A percentile compares a stretch with the other conserved stretches of the same genome.
Evolutionary conservation across 345 rosid species (phyloP).

Genomic region (Cardamine occulta): DNA sequence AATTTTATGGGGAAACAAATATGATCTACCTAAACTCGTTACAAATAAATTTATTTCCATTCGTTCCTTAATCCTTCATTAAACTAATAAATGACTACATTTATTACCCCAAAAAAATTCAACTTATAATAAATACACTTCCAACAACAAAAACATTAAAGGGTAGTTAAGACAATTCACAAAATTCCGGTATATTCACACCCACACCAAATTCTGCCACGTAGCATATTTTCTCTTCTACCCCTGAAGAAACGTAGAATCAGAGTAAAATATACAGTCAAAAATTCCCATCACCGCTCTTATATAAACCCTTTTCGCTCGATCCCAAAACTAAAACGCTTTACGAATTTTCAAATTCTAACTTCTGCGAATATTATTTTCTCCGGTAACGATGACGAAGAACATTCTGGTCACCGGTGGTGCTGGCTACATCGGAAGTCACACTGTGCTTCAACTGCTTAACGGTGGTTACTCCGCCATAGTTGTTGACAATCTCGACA

Average conservation of each 20-base stretch:
- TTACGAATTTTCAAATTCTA: background rate
- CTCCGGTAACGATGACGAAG: conserved; percentile 43
- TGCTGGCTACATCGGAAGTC: conserved; percentile 94
- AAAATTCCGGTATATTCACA: conserved; percentile 31
- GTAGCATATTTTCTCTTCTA: background rate
- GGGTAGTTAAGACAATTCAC: background rate
- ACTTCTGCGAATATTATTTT: background rate
- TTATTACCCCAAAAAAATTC: background rate
- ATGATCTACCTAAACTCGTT: background rate
- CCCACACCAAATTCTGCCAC: conserved; percentile 27
- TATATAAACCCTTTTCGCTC: conserved; percentile 34
- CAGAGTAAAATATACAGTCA: conserved; percentile 33
- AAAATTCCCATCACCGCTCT: conserved; percentile 23
- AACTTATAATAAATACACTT: background rate
- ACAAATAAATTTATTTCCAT: background rate
- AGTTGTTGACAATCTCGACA: conserved; percentile 83
- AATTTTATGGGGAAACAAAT: background rate
- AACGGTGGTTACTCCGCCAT: conserved; percentile 64
- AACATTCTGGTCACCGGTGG: conserved; percentile 88
- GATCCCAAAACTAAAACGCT: conserved; percentile 11
- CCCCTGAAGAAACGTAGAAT: conserved; percentile 42
- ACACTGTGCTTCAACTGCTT: conserved; percentile 90
- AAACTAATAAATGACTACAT: background rate
- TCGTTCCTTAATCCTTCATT: background rate
- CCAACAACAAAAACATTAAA: background rate